Conservation (phyloP, 2,329 filamentous ascomycete genomes). For the Fusarium kyushuense region DNA sequence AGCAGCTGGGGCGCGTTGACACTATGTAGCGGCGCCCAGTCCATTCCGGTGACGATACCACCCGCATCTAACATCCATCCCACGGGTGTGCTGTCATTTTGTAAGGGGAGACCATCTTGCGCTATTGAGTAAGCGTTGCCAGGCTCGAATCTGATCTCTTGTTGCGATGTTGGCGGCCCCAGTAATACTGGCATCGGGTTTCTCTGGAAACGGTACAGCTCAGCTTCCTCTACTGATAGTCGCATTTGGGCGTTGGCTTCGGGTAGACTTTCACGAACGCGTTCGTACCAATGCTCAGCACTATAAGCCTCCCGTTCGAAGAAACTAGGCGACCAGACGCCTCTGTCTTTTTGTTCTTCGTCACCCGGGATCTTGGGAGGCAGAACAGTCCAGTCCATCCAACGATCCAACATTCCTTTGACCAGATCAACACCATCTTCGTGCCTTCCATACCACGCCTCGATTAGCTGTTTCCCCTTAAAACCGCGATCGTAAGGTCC, state of each 20-base stretch:
- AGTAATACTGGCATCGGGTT: slow-evolving; percentile 52
- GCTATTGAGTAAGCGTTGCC: slow-evolving; percentile 46
- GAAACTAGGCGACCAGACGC: slow-evolving; percentile 57
- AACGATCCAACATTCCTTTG: slow-evolving; percentile 57
- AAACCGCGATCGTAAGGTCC: slow-evolving; percentile 53
- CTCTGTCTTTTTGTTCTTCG: slow-evolving; percentile 49
- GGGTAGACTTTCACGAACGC: slow-evolving; percentile 37
- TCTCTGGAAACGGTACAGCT: slow-evolving; percentile 47
- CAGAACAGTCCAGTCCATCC: slow-evolving; percentile 56
- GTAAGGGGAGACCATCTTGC: slow-evolving; percentile 49
- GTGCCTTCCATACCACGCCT: slow-evolving; percentile 59
- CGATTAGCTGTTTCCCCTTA: slow-evolving; percentile 52
- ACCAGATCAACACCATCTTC: slow-evolving; percentile 52
- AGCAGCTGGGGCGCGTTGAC: slow-evolving; percentile 60
- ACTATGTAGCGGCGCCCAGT: slow-evolving; percentile 61
- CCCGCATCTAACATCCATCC: slow-evolving; percentile 68
- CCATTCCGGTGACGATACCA: slow-evolving; percentile 64
- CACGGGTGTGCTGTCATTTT: slow-evolving; percentile 46
- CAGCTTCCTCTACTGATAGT: slow-evolving; percentile 47
- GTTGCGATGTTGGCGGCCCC: slow-evolving; percentile 49
- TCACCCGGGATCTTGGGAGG: slow-evolving; percentile 52
- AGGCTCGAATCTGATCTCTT: slow-evolving; percentile 48
- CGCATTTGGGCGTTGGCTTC: slow-evolving; percentile 20
- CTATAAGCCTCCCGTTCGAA: slow-evolving; percentile 52
- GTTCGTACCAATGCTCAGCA: slow-evolving; percentile 48